phyloP scores from a whole-genome alignment of 2,329 filamentous ascomycete species.

The Fusarium caatingaense region DNA sequence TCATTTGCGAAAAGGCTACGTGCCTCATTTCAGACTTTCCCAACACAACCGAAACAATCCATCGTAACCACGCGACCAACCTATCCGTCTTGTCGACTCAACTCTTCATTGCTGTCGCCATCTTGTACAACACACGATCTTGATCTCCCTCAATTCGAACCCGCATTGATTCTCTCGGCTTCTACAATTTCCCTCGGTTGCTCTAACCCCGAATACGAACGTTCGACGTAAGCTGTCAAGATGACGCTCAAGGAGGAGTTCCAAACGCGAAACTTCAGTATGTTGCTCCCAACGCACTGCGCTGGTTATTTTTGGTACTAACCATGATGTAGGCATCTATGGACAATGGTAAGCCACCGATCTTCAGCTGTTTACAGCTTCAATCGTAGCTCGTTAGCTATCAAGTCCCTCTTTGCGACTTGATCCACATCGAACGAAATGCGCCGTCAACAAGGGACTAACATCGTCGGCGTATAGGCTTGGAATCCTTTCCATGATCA shows the following conservation, averaged over 20 bases:
- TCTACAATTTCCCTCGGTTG: slow-evolving; percentile 21
- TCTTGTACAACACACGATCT: slow-evolving; percentile 32
- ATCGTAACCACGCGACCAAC: neutral
- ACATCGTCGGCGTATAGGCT: slow-evolving; percentile 60
- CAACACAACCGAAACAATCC: slow-evolving; percentile 32
- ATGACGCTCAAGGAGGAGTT: slow-evolving; percentile 81
- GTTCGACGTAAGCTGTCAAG: slow-evolving; percentile 54
- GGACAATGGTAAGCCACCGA: slow-evolving; percentile 74
- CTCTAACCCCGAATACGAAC: slow-evolving; percentile 37
- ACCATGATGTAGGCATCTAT: slow-evolving; percentile 70
- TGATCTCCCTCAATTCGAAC: slow-evolving; percentile 1
- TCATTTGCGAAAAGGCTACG: slow-evolving; percentile 49
- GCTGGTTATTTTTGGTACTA: slow-evolving; percentile 43
- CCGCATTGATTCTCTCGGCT: slow-evolving; percentile 19
- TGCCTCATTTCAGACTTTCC: slow-evolving; percentile 47
- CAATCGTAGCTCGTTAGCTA: slow-evolving; percentile 23
- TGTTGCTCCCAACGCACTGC: slow-evolving; percentile 49
- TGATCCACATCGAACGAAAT: slow-evolving; percentile 8
- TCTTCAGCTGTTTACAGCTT: slow-evolving; percentile 12
- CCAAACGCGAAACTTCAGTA: slow-evolving; percentile 79
- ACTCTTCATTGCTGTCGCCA: slow-evolving; percentile 33
- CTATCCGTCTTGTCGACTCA: slow-evolving; percentile 19
- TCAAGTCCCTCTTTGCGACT: slow-evolving; percentile 13
- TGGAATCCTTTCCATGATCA: slow-evolving; percentile 76
- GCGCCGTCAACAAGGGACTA: slow-evolving; percentile 17